Evolutionary conservation across 2,329 filamentous ascomycete species (phyloP).

Genomic region (Stromatinia cepivora): DNA sequence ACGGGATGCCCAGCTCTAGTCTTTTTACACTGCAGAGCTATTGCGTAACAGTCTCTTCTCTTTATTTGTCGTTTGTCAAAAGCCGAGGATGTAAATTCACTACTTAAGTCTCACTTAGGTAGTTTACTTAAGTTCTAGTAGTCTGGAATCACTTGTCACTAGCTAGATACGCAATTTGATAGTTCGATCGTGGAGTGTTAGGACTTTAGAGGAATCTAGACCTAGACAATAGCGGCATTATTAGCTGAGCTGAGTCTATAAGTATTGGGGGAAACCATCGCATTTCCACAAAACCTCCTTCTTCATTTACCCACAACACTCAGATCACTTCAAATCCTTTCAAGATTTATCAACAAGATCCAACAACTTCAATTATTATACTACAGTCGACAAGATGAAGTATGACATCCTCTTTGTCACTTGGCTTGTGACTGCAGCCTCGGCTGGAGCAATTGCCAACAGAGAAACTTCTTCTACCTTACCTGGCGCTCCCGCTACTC

Average conservation of each 20-base stretch:
- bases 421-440: too few relatives aligned
- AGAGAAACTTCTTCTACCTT: background rate
- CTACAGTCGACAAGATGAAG: too few relatives aligned
- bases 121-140: background rate
- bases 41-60: background rate
- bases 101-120: background rate
- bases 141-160: background rate
- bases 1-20: background rate
- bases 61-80: background rate
- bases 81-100: background rate
- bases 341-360: conserved; percentile 30
- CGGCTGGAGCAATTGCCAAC: background rate
- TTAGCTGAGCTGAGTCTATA: too few relatives aligned
- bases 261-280: too few relatives aligned
- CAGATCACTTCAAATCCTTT: background rate
- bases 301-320: too few relatives aligned
- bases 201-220: too few relatives aligned
- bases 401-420: too few relatives aligned
- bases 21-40: background rate
- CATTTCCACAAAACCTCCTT: too few relatives aligned
- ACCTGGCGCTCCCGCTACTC: conserved; percentile 29
- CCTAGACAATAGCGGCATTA: too few relatives aligned
- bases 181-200: too few relatives aligned
- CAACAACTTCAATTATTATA: conserved; percentile 27
- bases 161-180: background rate